Conservation (phyloP, 2,329 filamentous ascomycete genomes). For the Madurella mycetomatis region DNA sequence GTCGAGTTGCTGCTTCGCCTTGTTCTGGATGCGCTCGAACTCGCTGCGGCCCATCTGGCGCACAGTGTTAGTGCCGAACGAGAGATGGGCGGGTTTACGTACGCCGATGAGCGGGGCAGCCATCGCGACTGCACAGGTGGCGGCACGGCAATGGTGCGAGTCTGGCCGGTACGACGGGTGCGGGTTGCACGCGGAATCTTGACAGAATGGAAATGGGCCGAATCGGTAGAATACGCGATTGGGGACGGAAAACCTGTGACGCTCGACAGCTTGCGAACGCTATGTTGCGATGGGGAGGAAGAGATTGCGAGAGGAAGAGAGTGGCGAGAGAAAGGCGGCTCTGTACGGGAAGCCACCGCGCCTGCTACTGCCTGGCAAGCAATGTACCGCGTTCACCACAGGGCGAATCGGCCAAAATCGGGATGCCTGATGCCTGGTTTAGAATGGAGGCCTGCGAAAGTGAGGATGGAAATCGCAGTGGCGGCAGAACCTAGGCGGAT, state of each 20-base stretch:
- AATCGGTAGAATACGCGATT: no score
- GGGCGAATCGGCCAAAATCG: no score
- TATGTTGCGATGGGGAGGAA: not conserved
- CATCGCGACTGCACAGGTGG: not conserved
- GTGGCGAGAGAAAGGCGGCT: constrained; percentile 4
- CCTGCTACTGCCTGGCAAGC: no score
- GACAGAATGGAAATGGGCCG: not conserved
- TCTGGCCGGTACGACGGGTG: not conserved
- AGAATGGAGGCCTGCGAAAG: no score
- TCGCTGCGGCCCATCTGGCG: not conserved
- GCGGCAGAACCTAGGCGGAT: no score
- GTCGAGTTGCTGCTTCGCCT: not conserved
- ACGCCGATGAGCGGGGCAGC: not conserved
- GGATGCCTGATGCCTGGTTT: no score
- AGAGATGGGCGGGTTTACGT: not conserved
- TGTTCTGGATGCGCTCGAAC: constrained; percentile 1
- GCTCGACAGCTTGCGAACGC: not conserved
- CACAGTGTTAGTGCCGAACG: not conserved
- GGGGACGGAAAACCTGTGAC: no score
- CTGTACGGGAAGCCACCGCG: no score
- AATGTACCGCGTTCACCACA: no score
- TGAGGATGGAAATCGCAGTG: no score
- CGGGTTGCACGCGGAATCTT: not conserved
- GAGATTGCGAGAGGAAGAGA: not conserved
- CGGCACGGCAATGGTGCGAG: not conserved